Evolutionary conservation across 768 basidiomycete genomes (phyloP).

Genomic region (Crepidotus variabilis): DNA sequence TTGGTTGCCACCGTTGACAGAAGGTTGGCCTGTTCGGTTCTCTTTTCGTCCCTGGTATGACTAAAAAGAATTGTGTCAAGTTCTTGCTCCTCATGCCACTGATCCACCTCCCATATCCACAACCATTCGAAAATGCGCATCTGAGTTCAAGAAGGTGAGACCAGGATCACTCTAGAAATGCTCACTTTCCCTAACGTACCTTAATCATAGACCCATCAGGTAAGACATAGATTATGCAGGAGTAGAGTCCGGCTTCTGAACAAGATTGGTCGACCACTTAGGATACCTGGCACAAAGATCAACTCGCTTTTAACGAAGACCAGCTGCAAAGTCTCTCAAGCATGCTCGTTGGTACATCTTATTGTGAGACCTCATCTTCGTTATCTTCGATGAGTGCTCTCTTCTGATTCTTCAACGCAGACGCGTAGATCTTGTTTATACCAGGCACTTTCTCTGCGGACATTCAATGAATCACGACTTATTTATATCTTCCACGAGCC

Average conservation of each 20-base stretch:
- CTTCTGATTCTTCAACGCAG: constrained; percentile 6
- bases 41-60: constrained; percentile 1
- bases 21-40: constrained; percentile 43
- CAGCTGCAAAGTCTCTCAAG: constrained; percentile 83
- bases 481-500: no score
- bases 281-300: constrained; percentile 93
- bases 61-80: constrained; percentile 31
- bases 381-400: neutral
- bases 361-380: constrained; percentile 49
- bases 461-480: no score
- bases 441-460: no score
- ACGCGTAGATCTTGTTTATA: constrained; percentile 7
- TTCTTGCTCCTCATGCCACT: constrained; percentile 72
- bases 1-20: constrained; percentile 83
- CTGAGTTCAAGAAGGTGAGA: constrained; percentile 78
- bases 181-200: constrained; percentile 10
- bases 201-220: constrained; percentile 55
- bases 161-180: neutral
- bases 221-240: constrained; percentile 20
- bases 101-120: constrained; percentile 90
- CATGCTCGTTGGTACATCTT: constrained; percentile 88
- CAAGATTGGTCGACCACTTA: constrained; percentile 26
- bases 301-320: constrained; percentile 83
- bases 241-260: constrained; percentile 4
- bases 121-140: constrained; percentile 81